A percentile compares a stretch with the other conserved stretches of the same genome.
Evolutionary conservation across 306 rosid genomes (phyloP).

Genomic region (Aeschynomene evenia): DNA sequence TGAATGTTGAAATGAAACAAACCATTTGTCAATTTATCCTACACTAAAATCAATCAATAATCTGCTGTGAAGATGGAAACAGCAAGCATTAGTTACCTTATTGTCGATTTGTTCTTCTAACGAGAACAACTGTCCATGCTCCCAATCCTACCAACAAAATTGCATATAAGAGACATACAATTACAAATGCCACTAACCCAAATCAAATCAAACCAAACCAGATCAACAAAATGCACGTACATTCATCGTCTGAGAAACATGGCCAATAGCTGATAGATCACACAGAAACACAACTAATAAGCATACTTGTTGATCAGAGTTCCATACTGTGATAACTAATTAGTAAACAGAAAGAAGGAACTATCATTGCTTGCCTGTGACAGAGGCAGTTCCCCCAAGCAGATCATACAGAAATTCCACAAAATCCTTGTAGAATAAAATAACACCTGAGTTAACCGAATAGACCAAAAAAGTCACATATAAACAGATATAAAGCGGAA

Average conservation of each 20-base stretch:
- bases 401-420: constrained; percentile 71
- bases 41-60: neutral
- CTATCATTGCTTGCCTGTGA: constrained; percentile 63
- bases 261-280: constrained; percentile 65
- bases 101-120: constrained; percentile 83
- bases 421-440: constrained; percentile 70
- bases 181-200: neutral
- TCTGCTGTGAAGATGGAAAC: constrained; percentile 16
- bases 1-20: constrained; percentile 8
- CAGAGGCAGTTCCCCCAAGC: constrained; percentile 72
- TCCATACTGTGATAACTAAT: neutral
- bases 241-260: constrained; percentile 68
- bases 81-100: constrained; percentile 53
- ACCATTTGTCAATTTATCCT: neutral
- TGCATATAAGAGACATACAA: constrained; percentile 4
- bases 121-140: constrained; percentile 73
- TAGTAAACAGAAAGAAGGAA: constrained; percentile 5
- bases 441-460: constrained; percentile 50
- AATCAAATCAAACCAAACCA: constrained; percentile 17
- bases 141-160: constrained; percentile 64
- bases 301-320: constrained; percentile 21
- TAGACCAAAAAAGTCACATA: constrained; percentile 16
- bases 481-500: constrained; percentile 6
- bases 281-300: constrained; percentile 32
- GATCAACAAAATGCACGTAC: constrained; percentile 43